Base-by-base conservation (phyloP, 2,329 filamentous ascomycete species). In the Chalaropsis ovoidea region DNA sequence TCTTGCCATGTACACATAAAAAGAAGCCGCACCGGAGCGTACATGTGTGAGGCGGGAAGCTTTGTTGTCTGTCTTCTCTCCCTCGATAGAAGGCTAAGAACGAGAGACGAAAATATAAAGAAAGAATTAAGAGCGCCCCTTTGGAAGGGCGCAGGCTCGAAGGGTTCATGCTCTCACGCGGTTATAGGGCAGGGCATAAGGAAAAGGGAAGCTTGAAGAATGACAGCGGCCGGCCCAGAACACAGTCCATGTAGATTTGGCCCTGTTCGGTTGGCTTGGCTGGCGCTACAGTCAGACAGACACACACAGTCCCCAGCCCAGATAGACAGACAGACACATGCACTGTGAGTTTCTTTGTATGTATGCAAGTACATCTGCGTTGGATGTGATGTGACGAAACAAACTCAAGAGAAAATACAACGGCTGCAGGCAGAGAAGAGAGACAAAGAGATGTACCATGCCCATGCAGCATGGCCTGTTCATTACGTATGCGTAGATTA, bases 381-480 rank as follows among this genome's bases (percentile, higher is more conserved):
- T 35, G 31, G 31, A 35, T 35, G 31, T 35, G 31, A 35, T 35
- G 31, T 35, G 31, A 35, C 31, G 31, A 7, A 35, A n/a, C 31
- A 35, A 35, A 39, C 47, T 52, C 19, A 10, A 24, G 47, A 24
- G 47, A 52, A 24, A 15, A 52, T 22, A 8, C n/a, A 22, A 49
- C n/a, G n/a, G n/a, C n/a, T 13, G 15, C 19, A 52, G 19, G 17
- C 35, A 52, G 19, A 52, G 19, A 24, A 24, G 19, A 52, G 8
- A 52, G 47, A 47, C 7, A 35, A 3, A 56, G 22, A 31, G 27
- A 61, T 41, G 39, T 19, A 42, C 27, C 6, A 41, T 13, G 17
- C n/a, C n/a, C 56, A 61, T 61, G 41, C 60, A 62, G 35, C 22
- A 35, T 58, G 52, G n/a, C 35, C 58, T 42, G 39, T 61, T 61